Percentiles rank a stretch among this genome's conserved stretches.
Conservation (phyloP, 2,329 filamentous ascomycete genomes). For the Phyllosticta ampelicida region DNA sequence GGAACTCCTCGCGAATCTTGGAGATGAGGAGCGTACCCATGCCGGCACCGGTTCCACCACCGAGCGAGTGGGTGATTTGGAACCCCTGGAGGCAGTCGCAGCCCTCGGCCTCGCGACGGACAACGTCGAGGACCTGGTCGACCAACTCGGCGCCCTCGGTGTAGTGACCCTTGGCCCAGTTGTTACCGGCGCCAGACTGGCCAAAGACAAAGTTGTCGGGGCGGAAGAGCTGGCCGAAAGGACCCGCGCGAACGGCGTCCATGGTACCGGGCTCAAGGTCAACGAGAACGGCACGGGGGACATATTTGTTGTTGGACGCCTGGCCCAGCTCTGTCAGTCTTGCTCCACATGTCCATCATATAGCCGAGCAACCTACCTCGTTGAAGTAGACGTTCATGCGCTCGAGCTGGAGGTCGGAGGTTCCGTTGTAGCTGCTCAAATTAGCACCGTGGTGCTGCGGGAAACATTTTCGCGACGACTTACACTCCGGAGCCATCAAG, state of each 20-base stretch:
- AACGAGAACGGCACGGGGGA: constrained; percentile 97
- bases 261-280: constrained; percentile 99
- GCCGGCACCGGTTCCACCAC: constrained; percentile 99
- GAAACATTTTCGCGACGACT: constrained; percentile 36
- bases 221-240: constrained; percentile 98
- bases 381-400: constrained; percentile 99
- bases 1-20: constrained; percentile 99
- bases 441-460: not conserved
- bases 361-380: constrained; percentile 47
- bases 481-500: constrained; percentile 96
- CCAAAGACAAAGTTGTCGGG: constrained; percentile 99
- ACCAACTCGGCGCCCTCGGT: constrained; percentile 99
- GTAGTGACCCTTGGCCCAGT: constrained; percentile 99
- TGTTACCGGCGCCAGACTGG: constrained; percentile 99
- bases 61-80: constrained; percentile 99
- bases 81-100: constrained; percentile 99
- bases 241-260: constrained; percentile 96
- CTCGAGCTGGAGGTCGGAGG: constrained; percentile 97
- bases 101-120: constrained; percentile 96
- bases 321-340: constrained; percentile 30
- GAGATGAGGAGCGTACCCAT: constrained; percentile 99
- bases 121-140: constrained; percentile 95
- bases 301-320: constrained; percentile 98
- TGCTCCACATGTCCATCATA: not conserved
- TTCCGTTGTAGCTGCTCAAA: constrained; percentile 77